Evolutionary conservation across 2,329 filamentous ascomycete genomes (phyloP).

Genomic region (Drechslerella coelobrocha): DNA sequence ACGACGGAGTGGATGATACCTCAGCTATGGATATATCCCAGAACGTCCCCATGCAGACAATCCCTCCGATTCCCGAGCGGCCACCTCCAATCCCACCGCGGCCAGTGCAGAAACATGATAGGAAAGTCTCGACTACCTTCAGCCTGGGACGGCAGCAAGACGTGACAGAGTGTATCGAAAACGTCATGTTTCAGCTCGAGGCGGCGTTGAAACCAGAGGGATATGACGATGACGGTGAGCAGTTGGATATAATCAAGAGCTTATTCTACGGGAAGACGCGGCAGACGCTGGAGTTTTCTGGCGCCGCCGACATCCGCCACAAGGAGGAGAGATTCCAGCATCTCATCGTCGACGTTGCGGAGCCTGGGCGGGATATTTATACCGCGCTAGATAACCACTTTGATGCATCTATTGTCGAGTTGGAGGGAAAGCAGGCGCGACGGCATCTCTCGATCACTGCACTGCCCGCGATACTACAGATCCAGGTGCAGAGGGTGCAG

Average conservation of each 20-base stretch:
- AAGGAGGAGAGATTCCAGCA: conserved; percentile 70
- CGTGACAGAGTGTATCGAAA: conserved; percentile 93
- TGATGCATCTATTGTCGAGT: conserved; percentile 76
- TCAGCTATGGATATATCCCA: conserved; percentile 44
- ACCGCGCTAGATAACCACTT: conserved; percentile 85
- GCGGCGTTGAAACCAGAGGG: conserved; percentile 80
- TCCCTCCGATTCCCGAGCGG: conserved; percentile 59
- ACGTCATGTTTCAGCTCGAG: conserved; percentile 87
- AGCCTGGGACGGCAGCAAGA: conserved; percentile 81
- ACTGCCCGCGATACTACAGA: conserved; percentile 84
- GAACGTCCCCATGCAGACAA: conserved; percentile 41
- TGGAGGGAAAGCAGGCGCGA: conserved; percentile 67
- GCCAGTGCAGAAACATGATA: conserved; percentile 58
- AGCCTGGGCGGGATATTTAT: conserved; percentile 73
- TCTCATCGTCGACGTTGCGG: conserved; percentile 67
- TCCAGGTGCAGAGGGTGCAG: conserved; percentile 84
- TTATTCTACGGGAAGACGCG: conserved; percentile 63
- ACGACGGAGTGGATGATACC: conserved; percentile 55
- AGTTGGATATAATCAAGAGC: conserved; percentile 79
- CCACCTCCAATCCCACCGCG: conserved; percentile 69
- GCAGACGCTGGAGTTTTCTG: conserved; percentile 55
- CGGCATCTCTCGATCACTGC: conserved; percentile 75
- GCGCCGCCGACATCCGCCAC: conserved; percentile 62
- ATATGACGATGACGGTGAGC: conserved; percentile 73
- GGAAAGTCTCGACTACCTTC: conserved; percentile 60